These are phyloP conservation scores for Phialophora verrucosa DNA, from an alignment of 2,329 filamentous ascomycete species.

Conservation along the genomic window DNA sequence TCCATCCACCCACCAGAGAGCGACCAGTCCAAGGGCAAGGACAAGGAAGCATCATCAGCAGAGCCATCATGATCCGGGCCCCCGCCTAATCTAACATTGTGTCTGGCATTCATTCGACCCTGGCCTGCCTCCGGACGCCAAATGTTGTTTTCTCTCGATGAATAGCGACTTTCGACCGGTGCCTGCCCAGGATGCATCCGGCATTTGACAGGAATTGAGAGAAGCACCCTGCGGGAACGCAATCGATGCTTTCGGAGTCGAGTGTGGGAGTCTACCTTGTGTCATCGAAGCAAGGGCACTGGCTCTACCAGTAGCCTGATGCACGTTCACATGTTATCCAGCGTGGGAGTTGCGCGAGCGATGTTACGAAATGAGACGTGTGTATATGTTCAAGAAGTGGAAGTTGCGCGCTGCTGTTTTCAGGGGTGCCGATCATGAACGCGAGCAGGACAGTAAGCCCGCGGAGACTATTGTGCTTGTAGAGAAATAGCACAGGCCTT, in stretches of 20 bases:
- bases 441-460: background rate
- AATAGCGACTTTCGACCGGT: background rate
- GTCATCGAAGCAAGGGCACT: background rate
- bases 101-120: background rate
- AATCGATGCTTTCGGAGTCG: background rate
- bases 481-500: background rate
- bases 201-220: background rate
- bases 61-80: constrained; percentile 1
- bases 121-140: background rate
- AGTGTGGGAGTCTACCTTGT: background rate
- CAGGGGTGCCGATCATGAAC: background rate
- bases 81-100: background rate
- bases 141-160: background rate
- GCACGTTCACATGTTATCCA: background rate
- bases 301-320: background rate
- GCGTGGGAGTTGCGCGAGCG: background rate
- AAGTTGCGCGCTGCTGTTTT: background rate
- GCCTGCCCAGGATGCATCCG: background rate
- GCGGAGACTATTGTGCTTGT: background rate
- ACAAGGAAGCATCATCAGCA: constrained; percentile 25
- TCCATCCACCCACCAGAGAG: constrained; percentile 31
- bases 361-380: background rate
- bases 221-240: background rate
- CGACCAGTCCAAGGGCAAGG: constrained; percentile 38
- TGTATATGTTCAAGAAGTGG: background rate